phyloP scores from a whole-genome alignment of 2,329 filamentous ascomycete species.

The Corynespora cassiicola region DNA sequence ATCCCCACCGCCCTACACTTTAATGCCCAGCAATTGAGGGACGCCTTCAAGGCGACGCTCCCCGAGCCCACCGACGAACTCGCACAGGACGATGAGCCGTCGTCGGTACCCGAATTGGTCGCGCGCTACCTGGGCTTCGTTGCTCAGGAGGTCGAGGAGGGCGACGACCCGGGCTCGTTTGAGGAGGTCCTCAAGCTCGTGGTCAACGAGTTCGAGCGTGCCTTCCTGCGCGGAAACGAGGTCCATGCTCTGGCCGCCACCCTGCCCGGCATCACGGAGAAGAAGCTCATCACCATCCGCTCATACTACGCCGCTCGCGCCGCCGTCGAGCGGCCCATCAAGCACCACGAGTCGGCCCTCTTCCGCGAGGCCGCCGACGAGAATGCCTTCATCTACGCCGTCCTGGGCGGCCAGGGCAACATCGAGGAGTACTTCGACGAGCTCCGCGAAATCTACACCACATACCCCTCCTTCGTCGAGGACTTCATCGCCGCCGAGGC shows the following conservation, averaged over 20 bases:
- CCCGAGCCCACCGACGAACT: constrained; percentile 95
- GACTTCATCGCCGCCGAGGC: constrained; percentile 83
- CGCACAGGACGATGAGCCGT: constrained; percentile 98
- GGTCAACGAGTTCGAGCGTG: constrained; percentile 94
- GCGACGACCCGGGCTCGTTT: constrained; percentile 90
- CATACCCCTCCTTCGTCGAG: constrained; percentile 88
- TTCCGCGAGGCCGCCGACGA: constrained; percentile 86
- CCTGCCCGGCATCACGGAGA: constrained; percentile 87
- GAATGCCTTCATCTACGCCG: constrained; percentile 85
- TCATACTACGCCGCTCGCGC: constrained; percentile 91
- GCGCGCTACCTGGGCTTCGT: constrained; percentile 92
- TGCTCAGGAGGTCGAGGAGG: constrained; percentile 86
- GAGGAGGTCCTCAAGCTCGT: constrained; percentile 91
- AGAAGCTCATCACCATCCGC: constrained; percentile 88
- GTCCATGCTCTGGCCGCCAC: constrained; percentile 87
- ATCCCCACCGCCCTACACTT: constrained; percentile 96
- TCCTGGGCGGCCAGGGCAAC: constrained; percentile 97
- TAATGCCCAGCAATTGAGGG: constrained; percentile 92
- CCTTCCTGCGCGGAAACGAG: constrained; percentile 93
- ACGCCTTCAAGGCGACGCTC: constrained; percentile 83
- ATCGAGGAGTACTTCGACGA: constrained; percentile 99
- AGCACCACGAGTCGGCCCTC: constrained; percentile 91
- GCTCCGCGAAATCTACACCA: constrained; percentile 86
- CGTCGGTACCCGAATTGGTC: constrained; percentile 89
- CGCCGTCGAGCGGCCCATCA: constrained; percentile 83